These are phyloP conservation scores for Vigna mungo DNA, from an alignment of 306 rosid genomes.

Conservation along the genomic window DNA sequence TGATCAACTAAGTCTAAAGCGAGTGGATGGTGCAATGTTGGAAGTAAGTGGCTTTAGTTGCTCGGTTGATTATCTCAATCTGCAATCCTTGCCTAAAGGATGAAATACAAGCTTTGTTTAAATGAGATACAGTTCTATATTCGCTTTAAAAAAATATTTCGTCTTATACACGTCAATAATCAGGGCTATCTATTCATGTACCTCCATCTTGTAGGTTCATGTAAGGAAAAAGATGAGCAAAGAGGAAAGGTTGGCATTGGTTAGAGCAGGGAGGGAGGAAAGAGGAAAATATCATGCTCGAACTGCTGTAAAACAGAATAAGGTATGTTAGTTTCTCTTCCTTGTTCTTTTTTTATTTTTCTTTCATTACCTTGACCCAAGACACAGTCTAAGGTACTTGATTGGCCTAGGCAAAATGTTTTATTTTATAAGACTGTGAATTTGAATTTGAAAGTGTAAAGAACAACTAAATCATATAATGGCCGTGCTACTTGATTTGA, in stretches of 20 bases:
- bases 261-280: conserved; percentile 89
- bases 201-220: conserved; percentile 61
- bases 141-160: background rate
- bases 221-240: conserved; percentile 71
- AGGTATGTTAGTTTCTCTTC: conserved; percentile 55
- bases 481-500: background rate
- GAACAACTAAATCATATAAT: background rate
- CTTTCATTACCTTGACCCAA: background rate
- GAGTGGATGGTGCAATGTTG: conserved; percentile 78
- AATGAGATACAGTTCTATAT: no score
- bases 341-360: background rate
- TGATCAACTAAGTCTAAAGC: conserved; percentile 69
- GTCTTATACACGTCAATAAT: background rate
- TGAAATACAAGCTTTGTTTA: conserved; percentile 2
- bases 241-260: conserved; percentile 74
- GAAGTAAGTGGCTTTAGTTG: conserved; percentile 63
- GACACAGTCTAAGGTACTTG: background rate
- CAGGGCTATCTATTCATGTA: conserved; percentile 22
- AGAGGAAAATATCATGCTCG: conserved; percentile 79
- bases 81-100: conserved; percentile 15
- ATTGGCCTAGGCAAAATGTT: background rate
- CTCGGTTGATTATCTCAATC: conserved; percentile 19
- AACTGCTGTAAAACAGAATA: conserved; percentile 84
- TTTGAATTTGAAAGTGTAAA: background rate
- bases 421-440: background rate